phyloP scores from a whole-genome alignment of 768 basidiomycete species.

The Calvatia gigantea region DNA sequence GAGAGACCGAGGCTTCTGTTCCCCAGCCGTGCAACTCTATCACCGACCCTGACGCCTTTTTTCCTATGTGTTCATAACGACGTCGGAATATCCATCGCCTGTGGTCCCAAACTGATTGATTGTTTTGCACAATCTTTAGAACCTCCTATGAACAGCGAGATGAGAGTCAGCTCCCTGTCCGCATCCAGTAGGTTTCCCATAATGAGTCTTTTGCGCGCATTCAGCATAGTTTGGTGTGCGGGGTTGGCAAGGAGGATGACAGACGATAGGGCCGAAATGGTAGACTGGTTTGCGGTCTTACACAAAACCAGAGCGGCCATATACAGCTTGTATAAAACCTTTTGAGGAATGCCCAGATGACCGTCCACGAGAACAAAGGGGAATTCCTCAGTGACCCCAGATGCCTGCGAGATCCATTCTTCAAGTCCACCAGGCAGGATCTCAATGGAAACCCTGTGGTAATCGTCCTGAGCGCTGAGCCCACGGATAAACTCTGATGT shows the following conservation, averaged over 20 bases:
- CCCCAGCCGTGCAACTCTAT: constrained; percentile 18
- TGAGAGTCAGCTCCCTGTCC: constrained; percentile 44
- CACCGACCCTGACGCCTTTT: not conserved
- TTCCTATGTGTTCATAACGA: constrained; percentile 22
- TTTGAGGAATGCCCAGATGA: constrained; percentile 65
- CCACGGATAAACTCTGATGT: not conserved
- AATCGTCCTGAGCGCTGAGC: not conserved
- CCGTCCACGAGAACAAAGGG: constrained; percentile 57
- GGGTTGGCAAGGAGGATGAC: constrained; percentile 64
- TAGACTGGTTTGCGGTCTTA: not conserved
- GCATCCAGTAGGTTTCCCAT: constrained; percentile 30
- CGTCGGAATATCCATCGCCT: constrained; percentile 58
- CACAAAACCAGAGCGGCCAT: constrained; percentile 32
- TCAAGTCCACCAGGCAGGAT: constrained; percentile 56
- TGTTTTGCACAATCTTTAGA: constrained; percentile 58
- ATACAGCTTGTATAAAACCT: constrained; percentile 51
- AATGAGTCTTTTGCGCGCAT: constrained; percentile 54
- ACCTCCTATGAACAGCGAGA: constrained; percentile 44
- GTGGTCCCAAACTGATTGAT: constrained; percentile 67
- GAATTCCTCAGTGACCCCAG: constrained; percentile 13
- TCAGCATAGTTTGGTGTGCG: constrained; percentile 66
- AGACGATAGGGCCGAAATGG: not conserved
- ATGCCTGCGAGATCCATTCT: constrained; percentile 35
- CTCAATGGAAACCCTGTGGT: constrained; percentile 47
- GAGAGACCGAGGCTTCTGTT: constrained; percentile 23